These are phyloP conservation scores for Euphrasia confusa DNA, from an alignment of 257 asterid genomes.

Conservation along the genomic window DNA sequence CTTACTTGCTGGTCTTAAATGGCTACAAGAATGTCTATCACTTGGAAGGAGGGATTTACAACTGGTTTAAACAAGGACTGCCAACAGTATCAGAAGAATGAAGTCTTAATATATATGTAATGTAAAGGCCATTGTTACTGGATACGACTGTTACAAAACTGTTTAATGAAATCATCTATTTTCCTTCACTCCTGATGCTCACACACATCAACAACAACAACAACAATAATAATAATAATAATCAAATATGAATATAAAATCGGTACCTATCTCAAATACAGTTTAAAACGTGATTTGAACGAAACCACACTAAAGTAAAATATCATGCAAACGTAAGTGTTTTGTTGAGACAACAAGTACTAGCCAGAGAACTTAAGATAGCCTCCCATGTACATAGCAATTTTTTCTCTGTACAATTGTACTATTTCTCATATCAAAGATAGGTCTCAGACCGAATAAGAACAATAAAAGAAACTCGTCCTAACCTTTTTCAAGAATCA, in stretches of 20 bases:
- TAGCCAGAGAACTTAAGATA: no score
- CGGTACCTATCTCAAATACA: no score
- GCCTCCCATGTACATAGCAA: conserved; percentile 3
- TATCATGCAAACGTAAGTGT: no score
- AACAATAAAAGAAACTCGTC: conserved; percentile 26
- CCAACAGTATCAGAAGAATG: conserved; percentile 72
- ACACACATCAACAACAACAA: no score
- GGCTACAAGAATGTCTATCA: conserved; percentile 76
- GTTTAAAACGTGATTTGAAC: no score
- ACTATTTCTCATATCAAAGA: conserved; percentile 23
- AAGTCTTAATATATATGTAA: conserved; percentile 12
- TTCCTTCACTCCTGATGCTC: no score
- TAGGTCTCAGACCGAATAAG: conserved; percentile 18
- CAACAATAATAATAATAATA: no score
- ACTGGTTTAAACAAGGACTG: conserved; percentile 70
- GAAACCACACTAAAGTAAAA: no score
- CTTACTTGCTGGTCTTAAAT: conserved; percentile 83
- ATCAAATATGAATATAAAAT: no score
- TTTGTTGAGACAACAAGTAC: no score
- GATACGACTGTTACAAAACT: neutral
- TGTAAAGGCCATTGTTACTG: neutral
- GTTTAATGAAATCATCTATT: neutral
- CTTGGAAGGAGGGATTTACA: conserved; percentile 82
- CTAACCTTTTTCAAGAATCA: conserved; percentile 7
- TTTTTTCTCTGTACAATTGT: conserved; percentile 41